These are phyloP conservation scores for Plantago coronopus DNA, from an alignment of 305 asterid species.

Conservation along the genomic window DNA sequence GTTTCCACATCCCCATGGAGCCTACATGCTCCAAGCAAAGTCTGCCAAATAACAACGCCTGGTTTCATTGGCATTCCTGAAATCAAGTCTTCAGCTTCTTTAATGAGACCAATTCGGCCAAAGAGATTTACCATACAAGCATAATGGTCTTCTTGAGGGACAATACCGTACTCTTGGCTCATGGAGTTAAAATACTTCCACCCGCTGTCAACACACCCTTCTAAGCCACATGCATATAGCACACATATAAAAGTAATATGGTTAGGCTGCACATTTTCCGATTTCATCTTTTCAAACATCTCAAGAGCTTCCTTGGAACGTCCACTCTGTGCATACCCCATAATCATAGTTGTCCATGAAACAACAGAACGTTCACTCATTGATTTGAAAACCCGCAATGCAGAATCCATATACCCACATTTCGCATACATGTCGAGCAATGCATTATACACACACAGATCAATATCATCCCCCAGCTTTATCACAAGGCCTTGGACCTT, in stretches of 20 bases:
- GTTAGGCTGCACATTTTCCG: slow-evolving; percentile 44
- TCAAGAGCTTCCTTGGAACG: slow-evolving; percentile 45
- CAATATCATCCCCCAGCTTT: slow-evolving; percentile 44
- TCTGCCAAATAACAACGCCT: slow-evolving; percentile 54
- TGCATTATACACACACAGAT: slow-evolving; percentile 61
- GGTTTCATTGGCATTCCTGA: slow-evolving; percentile 40
- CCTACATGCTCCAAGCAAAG: slow-evolving; percentile 64
- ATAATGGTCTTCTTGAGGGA: slow-evolving; percentile 61
- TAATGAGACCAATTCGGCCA: slow-evolving; percentile 49
- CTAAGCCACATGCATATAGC: slow-evolving; percentile 65
- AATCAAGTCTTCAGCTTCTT: slow-evolving; percentile 58
- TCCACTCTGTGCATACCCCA: slow-evolving; percentile 73
- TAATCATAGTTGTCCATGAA: slow-evolving; percentile 76
- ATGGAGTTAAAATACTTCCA: slow-evolving; percentile 41
- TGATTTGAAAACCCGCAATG: slow-evolving; percentile 40
- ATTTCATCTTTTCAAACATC: slow-evolving; percentile 50
- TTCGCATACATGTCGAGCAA: slow-evolving; percentile 68
- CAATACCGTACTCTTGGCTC: slow-evolving; percentile 42
- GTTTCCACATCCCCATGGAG: slow-evolving; percentile 54
- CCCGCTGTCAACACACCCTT: slow-evolving; percentile 51
- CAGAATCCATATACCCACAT: slow-evolving; percentile 58
- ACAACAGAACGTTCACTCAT: slow-evolving; percentile 53
- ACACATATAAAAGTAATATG: slow-evolving; percentile 49
- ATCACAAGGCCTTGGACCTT: slow-evolving; percentile 46
- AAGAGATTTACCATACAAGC: slow-evolving; percentile 65